phyloP scores from a whole-genome alignment of 257 asterid species.

The Jacaranda copaia region DNA sequence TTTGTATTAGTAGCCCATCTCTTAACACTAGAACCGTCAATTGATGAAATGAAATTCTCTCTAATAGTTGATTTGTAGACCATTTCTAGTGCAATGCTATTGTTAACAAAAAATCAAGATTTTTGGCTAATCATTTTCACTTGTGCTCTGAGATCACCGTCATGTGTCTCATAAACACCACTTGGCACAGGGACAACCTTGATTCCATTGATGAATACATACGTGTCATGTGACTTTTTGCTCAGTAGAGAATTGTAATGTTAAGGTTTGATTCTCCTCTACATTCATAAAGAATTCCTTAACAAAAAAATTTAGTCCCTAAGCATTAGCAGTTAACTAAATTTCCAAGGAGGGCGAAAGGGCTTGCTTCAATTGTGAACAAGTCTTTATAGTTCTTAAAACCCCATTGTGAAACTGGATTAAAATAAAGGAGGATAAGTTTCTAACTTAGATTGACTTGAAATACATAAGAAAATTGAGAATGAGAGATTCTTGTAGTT shows the following conservation, averaged over 20 bases:
- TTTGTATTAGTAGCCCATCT: slow-evolving; percentile 38
- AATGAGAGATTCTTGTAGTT: slow-evolving; percentile 14
- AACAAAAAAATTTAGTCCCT: slow-evolving; percentile 26
- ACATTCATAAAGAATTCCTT: slow-evolving; percentile 49
- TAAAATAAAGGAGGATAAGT: slow-evolving; percentile 31
- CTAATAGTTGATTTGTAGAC: slow-evolving; percentile 26
- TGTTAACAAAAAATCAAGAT: slow-evolving; percentile 44
- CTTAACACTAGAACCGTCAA: slow-evolving; percentile 32
- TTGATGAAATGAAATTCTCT: slow-evolving; percentile 32
- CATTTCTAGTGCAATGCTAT: slow-evolving; percentile 49
- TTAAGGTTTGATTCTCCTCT: slow-evolving; percentile 29
- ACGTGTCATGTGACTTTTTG: slow-evolving; percentile 8
- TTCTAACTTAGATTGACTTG: slow-evolving; percentile 24
- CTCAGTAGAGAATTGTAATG: slow-evolving; percentile 42
- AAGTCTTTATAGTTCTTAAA: slow-evolving; percentile 13
- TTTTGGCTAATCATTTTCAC: slow-evolving; percentile 46
- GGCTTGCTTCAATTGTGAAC: slow-evolving; percentile 27
- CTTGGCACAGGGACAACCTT: slow-evolving; percentile 51
- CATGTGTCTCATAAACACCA: slow-evolving; percentile 42
- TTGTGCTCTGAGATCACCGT: slow-evolving; percentile 34
- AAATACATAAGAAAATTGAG: slow-evolving; percentile 12
- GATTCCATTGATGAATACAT: slow-evolving; percentile 54
- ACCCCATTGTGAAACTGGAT: slow-evolving; percentile 11
- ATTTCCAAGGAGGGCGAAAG: slow-evolving; percentile 22
- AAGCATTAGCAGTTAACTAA: slow-evolving; percentile 27